phyloP scores from a whole-genome alignment of 2,329 filamentous ascomycete genomes.

The Apiospora saccharicola region DNA sequence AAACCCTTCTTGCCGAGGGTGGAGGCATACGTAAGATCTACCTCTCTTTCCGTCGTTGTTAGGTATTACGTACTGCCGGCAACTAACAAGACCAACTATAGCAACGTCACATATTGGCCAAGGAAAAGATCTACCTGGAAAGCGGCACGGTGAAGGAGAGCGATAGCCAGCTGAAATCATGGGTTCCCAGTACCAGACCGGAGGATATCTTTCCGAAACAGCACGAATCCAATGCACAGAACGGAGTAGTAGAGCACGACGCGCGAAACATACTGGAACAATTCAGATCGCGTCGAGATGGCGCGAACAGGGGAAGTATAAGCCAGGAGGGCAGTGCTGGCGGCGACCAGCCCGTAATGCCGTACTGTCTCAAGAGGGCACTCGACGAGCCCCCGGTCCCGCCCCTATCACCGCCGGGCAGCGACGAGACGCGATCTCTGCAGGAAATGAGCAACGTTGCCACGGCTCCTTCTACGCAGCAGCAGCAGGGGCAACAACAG shows the following conservation, averaged over 20 bases:
- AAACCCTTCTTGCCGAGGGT: conserved; percentile 24
- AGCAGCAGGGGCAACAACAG: background rate
- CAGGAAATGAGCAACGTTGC: background rate
- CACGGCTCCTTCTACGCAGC: background rate
- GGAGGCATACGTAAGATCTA: conserved; percentile 25
- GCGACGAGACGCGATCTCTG: conserved; percentile 10
- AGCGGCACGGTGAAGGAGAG: conserved; percentile 5
- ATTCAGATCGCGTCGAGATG: background rate
- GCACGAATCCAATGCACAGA: background rate
- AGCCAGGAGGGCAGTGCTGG: background rate
- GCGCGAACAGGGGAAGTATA: background rate
- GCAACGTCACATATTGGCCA: conserved; percentile 22
- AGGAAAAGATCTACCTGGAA: conserved; percentile 7
- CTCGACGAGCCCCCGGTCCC: conserved; percentile 15
- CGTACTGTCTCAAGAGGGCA: conserved; percentile 27
- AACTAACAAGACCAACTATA: background rate
- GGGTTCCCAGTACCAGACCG: conserved; percentile 4
- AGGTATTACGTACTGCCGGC: background rate
- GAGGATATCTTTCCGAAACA: background rate
- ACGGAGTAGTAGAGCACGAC: background rate
- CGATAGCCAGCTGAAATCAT: background rate
- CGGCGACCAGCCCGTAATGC: conserved; percentile 23
- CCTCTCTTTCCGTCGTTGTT: background rate
- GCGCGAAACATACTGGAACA: background rate
- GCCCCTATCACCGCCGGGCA: background rate